These are phyloP conservation scores for Mycena metata DNA, from an alignment of 768 basidiomycete genomes.

Conservation along the genomic window DNA sequence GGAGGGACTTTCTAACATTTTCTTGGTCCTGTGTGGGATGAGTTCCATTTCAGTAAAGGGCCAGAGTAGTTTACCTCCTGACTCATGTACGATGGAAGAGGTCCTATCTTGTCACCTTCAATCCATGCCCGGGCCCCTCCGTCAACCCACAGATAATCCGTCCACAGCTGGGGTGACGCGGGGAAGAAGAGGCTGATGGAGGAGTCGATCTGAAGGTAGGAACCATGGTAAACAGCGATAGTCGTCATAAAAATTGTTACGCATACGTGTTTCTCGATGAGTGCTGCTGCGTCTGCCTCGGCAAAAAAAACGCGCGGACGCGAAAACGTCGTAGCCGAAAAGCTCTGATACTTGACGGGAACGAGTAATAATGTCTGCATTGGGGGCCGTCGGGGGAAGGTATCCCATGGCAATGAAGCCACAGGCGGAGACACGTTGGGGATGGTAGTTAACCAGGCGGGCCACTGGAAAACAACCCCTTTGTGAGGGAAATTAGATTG, in stretches of 20 bases:
- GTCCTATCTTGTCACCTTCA: not conserved
- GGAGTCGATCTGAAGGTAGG: constrained; percentile 49
- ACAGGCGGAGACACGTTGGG: constrained; percentile 57
- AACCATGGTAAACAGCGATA: too few species aligned
- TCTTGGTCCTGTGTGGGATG: constrained; percentile 44
- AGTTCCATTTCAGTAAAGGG: not conserved
- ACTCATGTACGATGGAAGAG: not conserved
- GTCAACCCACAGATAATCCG: constrained; percentile 30
- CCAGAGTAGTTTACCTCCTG: not conserved
- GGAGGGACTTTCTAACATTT: constrained; percentile 37
- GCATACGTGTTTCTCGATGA: constrained; percentile 54
- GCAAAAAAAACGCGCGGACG: constrained; percentile 1
- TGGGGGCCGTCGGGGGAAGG: constrained; percentile 31
- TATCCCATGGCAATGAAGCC: constrained; percentile 57
- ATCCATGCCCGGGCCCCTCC: not conserved
- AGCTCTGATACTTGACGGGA: constrained; percentile 20
- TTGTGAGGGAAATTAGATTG: not conserved
- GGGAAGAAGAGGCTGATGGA: constrained; percentile 44
- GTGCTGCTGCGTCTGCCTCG: constrained; percentile 46
- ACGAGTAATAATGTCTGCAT: not conserved
- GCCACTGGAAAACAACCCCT: constrained; percentile 54
- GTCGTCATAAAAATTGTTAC: too few species aligned
- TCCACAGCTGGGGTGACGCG: constrained; percentile 31
- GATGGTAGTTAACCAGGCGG: constrained; percentile 53
- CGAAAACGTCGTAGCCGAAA: constrained; percentile 15